Evolutionary conservation across 176 grass and related monocot species (phyloP).

Genomic region (Carex scoparia): DNA sequence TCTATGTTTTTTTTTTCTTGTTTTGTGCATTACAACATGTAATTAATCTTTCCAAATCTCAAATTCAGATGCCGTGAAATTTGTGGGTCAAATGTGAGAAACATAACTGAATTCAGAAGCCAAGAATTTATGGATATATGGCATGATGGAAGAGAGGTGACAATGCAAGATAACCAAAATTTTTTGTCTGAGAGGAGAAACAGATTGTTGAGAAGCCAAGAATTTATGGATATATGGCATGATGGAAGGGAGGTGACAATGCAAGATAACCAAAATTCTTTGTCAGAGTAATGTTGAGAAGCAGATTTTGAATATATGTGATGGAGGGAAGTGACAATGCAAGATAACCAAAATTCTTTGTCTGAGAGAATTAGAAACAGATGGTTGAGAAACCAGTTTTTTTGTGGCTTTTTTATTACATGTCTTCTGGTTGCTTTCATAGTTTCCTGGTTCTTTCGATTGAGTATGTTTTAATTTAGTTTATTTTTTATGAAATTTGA

Average conservation of each 20-base stretch:
- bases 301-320: conserved; percentile 56
- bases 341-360: neutral
- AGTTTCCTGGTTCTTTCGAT: conserved; percentile 64
- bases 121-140: conserved; percentile 56
- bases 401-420: conserved; percentile 57
- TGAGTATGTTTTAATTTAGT: conserved; percentile 55
- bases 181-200: conserved; percentile 11
- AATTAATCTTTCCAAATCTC: conserved; percentile 16
- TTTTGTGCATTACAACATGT: neutral
- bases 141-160: conserved; percentile 40
- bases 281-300: neutral
- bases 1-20: too few species aligned
- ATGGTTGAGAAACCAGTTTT: conserved; percentile 47
- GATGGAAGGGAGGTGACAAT: conserved; percentile 28
- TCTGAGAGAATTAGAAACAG: conserved; percentile 15
- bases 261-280: neutral
- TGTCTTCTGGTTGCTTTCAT: conserved; percentile 61
- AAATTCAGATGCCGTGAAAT: conserved; percentile 57
- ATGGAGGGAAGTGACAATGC: too few species aligned
- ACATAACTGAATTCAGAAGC: conserved; percentile 50
- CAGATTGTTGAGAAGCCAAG: conserved; percentile 17
- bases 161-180: neutral
- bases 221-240: conserved; percentile 63
- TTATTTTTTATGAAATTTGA: neutral
- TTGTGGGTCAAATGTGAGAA: conserved; percentile 57